Evolutionary conservation across 805 yeast species (phyloP).

Genomic region (Starmerella floris): DNA sequence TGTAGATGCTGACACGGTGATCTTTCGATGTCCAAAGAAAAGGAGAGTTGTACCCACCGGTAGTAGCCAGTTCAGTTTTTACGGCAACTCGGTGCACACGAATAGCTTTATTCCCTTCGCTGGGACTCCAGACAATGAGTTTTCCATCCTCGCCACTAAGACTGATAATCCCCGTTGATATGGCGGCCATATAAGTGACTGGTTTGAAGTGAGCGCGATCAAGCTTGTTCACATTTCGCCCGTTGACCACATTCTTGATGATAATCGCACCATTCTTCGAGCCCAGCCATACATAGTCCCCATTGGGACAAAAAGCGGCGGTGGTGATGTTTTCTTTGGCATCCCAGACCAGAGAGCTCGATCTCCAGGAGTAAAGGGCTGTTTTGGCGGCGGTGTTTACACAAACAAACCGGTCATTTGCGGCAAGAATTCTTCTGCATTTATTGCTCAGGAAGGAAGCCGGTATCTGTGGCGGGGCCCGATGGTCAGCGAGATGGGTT

Average conservation of each 20-base stretch:
- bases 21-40: conserved; percentile 28
- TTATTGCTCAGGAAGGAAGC: conserved; percentile 1
- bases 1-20: conserved; percentile 25
- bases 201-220: conserved; percentile 11
- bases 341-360: conserved; percentile 14
- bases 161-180: conserved; percentile 13
- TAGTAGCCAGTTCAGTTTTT: neutral
- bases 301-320: conserved; percentile 8
- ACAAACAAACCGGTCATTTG: conserved; percentile 11
- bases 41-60: conserved; percentile 8
- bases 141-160: conserved; percentile 30
- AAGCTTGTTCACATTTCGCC: conserved; percentile 1
- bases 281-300: conserved; percentile 14
- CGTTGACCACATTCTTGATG: neutral
- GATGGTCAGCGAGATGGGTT: conserved; percentile 12
- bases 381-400: conserved; percentile 4
- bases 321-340: conserved; percentile 1
- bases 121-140: conserved; percentile 26
- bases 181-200: conserved; percentile 5
- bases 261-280: conserved; percentile 2
- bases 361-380: conserved; percentile 11
- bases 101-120: conserved; percentile 12
- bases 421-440: conserved; percentile 7
- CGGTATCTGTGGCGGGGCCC: conserved; percentile 11
- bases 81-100: neutral